Conservation (phyloP, 805 yeast species). For the Candida andamanensis region DNA sequence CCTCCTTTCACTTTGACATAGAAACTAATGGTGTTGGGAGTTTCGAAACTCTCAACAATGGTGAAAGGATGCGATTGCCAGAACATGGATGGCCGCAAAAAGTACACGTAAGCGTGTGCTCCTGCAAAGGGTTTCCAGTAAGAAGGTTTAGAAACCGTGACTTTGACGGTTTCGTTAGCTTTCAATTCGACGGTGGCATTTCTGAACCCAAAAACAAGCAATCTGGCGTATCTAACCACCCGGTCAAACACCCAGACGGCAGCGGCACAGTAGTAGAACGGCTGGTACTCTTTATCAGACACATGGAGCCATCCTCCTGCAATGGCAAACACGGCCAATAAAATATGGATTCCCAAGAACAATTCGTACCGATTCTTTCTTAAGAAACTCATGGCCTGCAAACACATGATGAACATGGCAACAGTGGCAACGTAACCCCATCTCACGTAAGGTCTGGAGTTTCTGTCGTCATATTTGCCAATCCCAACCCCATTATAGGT, state of each 20-base stretch:
- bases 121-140: conserved; percentile 40
- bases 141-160: conserved; percentile 44
- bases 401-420: conserved; percentile 17
- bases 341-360: conserved; percentile 18
- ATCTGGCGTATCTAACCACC: conserved; percentile 24
- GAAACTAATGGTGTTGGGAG: conserved; percentile 41
- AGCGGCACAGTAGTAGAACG: conserved; percentile 23
- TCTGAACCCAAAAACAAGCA: conserved; percentile 28
- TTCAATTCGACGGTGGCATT: conserved; percentile 31
- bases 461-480: conserved; percentile 28
- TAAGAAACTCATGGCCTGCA: conserved; percentile 42
- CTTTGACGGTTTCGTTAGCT: conserved; percentile 40
- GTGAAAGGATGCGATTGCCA: conserved; percentile 47
- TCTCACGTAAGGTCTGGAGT: conserved; percentile 21
- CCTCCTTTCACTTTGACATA: conserved; percentile 42
- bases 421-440: conserved; percentile 31
- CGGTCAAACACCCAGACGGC: conserved; percentile 37
- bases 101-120: conserved; percentile 34
- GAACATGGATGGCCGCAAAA: conserved; percentile 34
- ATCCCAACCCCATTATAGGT: conserved; percentile 40
- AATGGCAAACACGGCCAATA: conserved; percentile 37
- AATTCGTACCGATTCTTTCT: conserved; percentile 61
- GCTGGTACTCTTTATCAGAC: conserved; percentile 17
- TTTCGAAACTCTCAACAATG: conserved; percentile 19
- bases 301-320: conserved; percentile 57